Evolutionary conservation across 805 yeast species (phyloP).

Genomic region (Yarrowia sp.): DNA sequence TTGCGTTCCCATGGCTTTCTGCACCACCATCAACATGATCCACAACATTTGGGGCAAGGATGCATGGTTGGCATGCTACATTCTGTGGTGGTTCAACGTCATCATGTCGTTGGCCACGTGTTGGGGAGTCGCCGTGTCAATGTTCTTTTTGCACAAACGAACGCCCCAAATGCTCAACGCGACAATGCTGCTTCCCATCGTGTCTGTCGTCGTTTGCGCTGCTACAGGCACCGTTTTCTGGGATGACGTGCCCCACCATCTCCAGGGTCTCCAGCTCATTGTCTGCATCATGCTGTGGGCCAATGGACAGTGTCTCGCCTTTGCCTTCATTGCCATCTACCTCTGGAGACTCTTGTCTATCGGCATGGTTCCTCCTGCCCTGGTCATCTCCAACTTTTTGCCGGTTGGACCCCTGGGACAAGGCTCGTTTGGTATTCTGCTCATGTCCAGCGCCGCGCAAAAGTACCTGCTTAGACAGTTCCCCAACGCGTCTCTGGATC

Average conservation of each 20-base stretch:
- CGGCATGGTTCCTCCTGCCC: slow-evolving; percentile 52
- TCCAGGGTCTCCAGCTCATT: slow-evolving; percentile 53
- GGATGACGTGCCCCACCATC: slow-evolving; percentile 45
- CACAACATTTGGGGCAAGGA: slow-evolving; percentile 45
- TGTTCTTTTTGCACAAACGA: slow-evolving; percentile 44
- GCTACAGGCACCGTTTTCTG: slow-evolving; percentile 64
- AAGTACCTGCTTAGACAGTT: slow-evolving; percentile 31
- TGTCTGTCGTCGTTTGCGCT: slow-evolving; percentile 72
- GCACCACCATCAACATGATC: slow-evolving; percentile 61
- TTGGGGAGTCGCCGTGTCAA: slow-evolving; percentile 57
- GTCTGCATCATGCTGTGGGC: slow-evolving; percentile 63
- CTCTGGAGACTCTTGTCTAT: slow-evolving; percentile 59
- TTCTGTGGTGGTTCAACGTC: slow-evolving; percentile 73
- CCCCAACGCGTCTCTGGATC: slow-evolving; percentile 34
- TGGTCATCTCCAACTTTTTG: slow-evolving; percentile 63
- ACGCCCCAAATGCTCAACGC: slow-evolving; percentile 48
- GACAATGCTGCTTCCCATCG: slow-evolving; percentile 68
- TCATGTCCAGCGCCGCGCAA: slow-evolving; percentile 49
- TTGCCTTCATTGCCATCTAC: slow-evolving; percentile 54
- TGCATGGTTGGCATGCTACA: slow-evolving; percentile 53
- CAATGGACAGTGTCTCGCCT: slow-evolving; percentile 62
- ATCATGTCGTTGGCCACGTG: slow-evolving; percentile 55
- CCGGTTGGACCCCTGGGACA: slow-evolving; percentile 87
- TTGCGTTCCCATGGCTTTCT: slow-evolving; percentile 75
- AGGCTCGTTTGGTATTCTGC: slow-evolving; percentile 66